Conservation (phyloP, 768 basidiomycete species). For the Hemileccinum rubropunctum region DNA sequence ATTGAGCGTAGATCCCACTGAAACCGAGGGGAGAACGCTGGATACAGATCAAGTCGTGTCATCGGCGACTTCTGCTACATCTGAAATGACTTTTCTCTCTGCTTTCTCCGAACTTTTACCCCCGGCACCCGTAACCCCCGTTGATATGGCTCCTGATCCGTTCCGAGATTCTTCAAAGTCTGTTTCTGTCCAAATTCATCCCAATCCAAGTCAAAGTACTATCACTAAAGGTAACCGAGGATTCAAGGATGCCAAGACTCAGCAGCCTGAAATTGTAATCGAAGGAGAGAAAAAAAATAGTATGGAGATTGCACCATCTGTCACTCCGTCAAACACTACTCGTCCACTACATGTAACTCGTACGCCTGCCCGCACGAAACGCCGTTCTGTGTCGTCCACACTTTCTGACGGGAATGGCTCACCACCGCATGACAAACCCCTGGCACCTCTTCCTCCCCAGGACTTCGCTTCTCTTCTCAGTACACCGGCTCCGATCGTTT, state of each 20-base stretch:
- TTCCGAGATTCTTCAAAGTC: constrained; percentile 31
- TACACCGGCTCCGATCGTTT: constrained; percentile 75
- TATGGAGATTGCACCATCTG: constrained; percentile 7
- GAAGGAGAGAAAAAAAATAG: constrained; percentile 44
- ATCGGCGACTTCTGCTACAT: constrained; percentile 42
- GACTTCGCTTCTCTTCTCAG: constrained; percentile 65
- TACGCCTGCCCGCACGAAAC: constrained; percentile 93
- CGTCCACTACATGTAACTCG: constrained; percentile 67
- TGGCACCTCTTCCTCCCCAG: constrained; percentile 38
- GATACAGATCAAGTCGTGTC: constrained; percentile 39
- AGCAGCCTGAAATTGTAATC: constrained; percentile 46
- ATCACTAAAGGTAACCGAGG: constrained; percentile 43
- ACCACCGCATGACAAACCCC: constrained; percentile 45
- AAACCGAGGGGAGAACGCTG: constrained; percentile 6
- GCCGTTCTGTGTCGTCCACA: constrained; percentile 90
- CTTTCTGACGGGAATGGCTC: constrained; percentile 62
- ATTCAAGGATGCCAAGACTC: constrained; percentile 32
- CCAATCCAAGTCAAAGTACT: constrained; percentile 57
- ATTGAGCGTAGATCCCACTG: constrained; percentile 21
- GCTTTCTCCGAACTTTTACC: constrained; percentile 48
- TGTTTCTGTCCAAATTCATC: constrained; percentile 38
- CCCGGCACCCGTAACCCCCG: constrained; percentile 59
- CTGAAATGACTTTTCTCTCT: constrained; percentile 50
- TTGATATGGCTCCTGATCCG: constrained; percentile 43
- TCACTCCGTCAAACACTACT: constrained; percentile 22